Percentiles rank a stretch among this genome's conserved stretches.
Conservation (phyloP, 31 red algal species). For the Endocladia muricata region DNA sequence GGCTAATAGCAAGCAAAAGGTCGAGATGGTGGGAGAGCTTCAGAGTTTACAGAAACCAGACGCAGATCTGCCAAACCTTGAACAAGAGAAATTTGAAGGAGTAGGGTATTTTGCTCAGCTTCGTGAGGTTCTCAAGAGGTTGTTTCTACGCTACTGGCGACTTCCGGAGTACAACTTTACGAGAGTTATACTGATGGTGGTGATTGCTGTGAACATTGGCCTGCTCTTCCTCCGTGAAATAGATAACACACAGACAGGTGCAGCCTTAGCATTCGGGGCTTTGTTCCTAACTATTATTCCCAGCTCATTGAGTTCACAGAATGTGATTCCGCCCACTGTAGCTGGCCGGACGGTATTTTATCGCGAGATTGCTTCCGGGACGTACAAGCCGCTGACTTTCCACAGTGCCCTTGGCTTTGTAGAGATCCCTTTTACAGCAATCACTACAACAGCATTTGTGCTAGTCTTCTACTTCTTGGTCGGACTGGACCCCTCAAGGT, state of each 20-base stretch:
- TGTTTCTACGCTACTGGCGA: conserved; percentile 74
- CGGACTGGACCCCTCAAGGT: conserved; percentile 41
- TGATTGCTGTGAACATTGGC: conserved; percentile 74
- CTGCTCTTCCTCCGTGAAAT: conserved; percentile 61
- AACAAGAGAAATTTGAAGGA: conserved; percentile 10
- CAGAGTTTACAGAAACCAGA: not conserved
- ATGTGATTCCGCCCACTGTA: conserved; percentile 65
- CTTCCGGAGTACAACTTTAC: conserved; percentile 88
- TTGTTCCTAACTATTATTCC: conserved; percentile 54
- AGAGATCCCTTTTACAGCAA: conserved; percentile 75
- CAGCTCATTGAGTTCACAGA: conserved; percentile 48
- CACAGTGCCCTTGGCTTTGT: conserved; percentile 62
- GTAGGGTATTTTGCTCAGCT: conserved; percentile 4
- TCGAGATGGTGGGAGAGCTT: not conserved
- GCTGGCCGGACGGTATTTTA: conserved; percentile 77
- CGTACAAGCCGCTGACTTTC: conserved; percentile 57
- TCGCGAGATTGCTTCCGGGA: conserved; percentile 80
- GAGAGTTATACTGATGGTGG: conserved; percentile 51
- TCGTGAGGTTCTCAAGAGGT: conserved; percentile 18
- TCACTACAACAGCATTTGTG: conserved; percentile 35
- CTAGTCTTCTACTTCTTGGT: conserved; percentile 77
- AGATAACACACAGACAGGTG: conserved; percentile 39
- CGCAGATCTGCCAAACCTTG: not conserved
- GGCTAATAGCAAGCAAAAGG: conserved; percentile 13
- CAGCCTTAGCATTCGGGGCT: conserved; percentile 15